Conservation (phyloP, 306 rosid species). For the Inga leiocalycina region DNA sequence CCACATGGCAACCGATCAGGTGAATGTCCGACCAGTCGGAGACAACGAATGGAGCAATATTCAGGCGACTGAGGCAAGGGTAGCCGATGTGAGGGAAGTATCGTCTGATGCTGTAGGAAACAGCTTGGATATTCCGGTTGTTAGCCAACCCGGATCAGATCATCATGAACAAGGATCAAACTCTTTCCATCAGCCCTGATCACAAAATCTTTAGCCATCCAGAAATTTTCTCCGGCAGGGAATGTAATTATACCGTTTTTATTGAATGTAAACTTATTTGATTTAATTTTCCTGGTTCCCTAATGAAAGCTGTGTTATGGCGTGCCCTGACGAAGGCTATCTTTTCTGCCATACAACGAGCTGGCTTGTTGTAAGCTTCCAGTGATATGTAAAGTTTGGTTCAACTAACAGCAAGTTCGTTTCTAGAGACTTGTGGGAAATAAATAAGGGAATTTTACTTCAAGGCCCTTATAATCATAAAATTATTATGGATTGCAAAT, state of each 20-base stretch:
- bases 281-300: constrained; percentile 35
- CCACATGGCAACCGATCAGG: constrained; percentile 74
- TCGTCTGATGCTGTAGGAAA: constrained; percentile 68
- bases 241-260: constrained; percentile 48
- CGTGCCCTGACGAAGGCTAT: constrained; percentile 30
- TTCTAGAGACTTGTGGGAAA: neutral
- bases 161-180: constrained; percentile 71
- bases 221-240: constrained; percentile 36
- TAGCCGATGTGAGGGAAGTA: constrained; percentile 94
- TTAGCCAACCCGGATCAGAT: constrained; percentile 67
- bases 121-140: constrained; percentile 93
- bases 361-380: constrained; percentile 31
- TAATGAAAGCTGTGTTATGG: constrained; percentile 33
- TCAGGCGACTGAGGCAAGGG: constrained; percentile 91
- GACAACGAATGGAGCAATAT: constrained; percentile 93
- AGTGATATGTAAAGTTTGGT: constrained; percentile 2
- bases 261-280: constrained; percentile 44
- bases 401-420: neutral
- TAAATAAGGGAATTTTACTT: neutral
- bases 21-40: constrained; percentile 59
- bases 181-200: constrained; percentile 74
- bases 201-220: constrained; percentile 25
- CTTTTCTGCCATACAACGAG: constrained; percentile 32
- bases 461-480: neutral
- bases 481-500: neutral